Evolutionary conservation across 1,284 basidiomycete genomes (phyloP).

Genomic region (Takashimella koratensis): DNA sequence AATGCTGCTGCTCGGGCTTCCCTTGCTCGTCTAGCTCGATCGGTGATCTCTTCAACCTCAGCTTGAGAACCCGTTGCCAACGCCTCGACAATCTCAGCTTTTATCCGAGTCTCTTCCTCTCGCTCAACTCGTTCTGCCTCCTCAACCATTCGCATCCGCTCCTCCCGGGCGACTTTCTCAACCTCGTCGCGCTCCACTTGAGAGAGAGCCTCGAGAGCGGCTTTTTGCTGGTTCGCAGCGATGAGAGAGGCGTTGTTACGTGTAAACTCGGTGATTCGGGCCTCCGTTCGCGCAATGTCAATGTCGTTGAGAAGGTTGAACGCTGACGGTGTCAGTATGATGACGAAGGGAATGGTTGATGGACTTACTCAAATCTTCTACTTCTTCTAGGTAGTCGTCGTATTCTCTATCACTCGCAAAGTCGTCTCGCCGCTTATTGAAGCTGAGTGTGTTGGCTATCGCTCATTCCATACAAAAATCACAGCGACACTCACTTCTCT

Average conservation of each 20-base stretch:
- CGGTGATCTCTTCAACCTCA: constrained; percentile 60
- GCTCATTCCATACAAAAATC: not conserved
- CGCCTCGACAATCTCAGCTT: constrained; percentile 67
- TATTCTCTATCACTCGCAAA: constrained; percentile 78
- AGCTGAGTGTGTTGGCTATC: constrained; percentile 55
- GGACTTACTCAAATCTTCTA: constrained; percentile 84
- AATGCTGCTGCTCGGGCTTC: constrained; percentile 27
- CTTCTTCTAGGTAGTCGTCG: constrained; percentile 94
- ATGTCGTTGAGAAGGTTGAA: constrained; percentile 95
- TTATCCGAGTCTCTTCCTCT: constrained; percentile 50
- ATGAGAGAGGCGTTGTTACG: constrained; percentile 75
- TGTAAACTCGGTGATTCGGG: constrained; percentile 72
- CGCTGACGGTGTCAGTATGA: no score
- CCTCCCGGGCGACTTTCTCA: constrained; percentile 66
- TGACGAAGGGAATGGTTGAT: not conserved
- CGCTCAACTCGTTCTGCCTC: constrained; percentile 64
- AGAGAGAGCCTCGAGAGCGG: constrained; percentile 51
- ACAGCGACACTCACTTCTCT: constrained; percentile 61
- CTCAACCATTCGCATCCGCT: constrained; percentile 56
- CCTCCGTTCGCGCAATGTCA: constrained; percentile 79
- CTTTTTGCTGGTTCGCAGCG: constrained; percentile 70
- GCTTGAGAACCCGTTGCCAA: constrained; percentile 54
- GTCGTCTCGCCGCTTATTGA: constrained; percentile 89
- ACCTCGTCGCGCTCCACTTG: constrained; percentile 64
- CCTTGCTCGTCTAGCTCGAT: constrained; percentile 38